Base-by-base conservation (phyloP, 2,329 filamentous ascomycete genomes). In the Neophaeococcomyces aloes region DNA sequence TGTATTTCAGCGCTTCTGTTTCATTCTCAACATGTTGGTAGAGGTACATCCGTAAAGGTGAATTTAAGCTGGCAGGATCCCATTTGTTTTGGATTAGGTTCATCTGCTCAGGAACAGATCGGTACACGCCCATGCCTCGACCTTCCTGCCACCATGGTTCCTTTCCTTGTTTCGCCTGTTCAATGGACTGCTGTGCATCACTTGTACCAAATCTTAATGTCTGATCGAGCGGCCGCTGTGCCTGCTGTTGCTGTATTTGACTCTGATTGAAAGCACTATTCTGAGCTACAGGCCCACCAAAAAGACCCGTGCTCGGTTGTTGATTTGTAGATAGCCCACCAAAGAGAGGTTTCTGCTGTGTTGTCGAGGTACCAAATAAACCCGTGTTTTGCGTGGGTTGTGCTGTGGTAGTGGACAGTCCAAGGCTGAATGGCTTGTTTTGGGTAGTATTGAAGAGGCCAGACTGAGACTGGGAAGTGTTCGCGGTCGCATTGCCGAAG, bases 71-170 rank as follows among this genome's bases (percentile, higher is more conserved):
- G 7, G 61, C 59, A 1, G 75, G 70, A 36, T 77, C 68, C 78
- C 78, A 81, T 61, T 80, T 80, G 38, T 71, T 66, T 46, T 67
- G 66, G n/a, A 81, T 65, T n/a, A 76, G 70, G 25, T 65, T 61
- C 55, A 80, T 76, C 54, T 80, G 77, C 52, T 76, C 74, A 2
- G 70, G 66, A 23, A 81, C 71, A 15, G 73, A 74, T 56, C 78
- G 75, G 58, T 79, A 75, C 30, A 74, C 72, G 71, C 49, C 41
- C 29, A 48, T 42, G 19, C 43, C 54, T 13, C 54, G 48, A 25
- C 39, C 43, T 42, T 45, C 41, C 25, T 48, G 44, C 37, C 40
- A 48, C 14, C 43, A 29, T 30, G 39, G 47, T 29, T 43, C 40
- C 41, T 41, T 29, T 44, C 57, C 54, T 53, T 65, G 61, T 61